Conservation (phyloP, 805 yeast genomes). For the Pichia eremophila region DNA sequence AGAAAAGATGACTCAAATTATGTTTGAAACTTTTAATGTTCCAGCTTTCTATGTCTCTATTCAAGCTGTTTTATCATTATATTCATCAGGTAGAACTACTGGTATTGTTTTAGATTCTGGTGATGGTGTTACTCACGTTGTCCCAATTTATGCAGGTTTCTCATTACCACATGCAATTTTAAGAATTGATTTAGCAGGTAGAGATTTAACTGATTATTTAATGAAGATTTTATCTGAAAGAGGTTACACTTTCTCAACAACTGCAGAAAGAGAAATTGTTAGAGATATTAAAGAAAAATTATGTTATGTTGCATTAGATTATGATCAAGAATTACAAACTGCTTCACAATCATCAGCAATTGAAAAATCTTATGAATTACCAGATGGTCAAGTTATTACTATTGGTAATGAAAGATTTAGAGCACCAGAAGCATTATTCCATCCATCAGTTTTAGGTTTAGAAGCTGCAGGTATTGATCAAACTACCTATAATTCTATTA, state of each 20-base stretch:
- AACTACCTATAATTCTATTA: slow-evolving; percentile 89
- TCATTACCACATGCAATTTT: slow-evolving; percentile 97
- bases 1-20: slow-evolving; percentile 99
- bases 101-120: slow-evolving; percentile 99
- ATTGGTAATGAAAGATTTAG: slow-evolving; percentile 99
- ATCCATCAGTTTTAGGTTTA: slow-evolving; percentile 80
- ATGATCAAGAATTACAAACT: slow-evolving; percentile 98
- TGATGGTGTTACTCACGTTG: slow-evolving; percentile 99
- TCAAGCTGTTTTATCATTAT: slow-evolving; percentile 96
- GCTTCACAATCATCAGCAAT: slow-evolving; percentile 96
- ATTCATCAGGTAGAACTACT: slow-evolving; percentile 99
- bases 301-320: slow-evolving; percentile 98
- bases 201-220: slow-evolving; percentile 98
- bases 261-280: slow-evolving; percentile 97
- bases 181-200: slow-evolving; percentile 99
- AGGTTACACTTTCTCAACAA: slow-evolving; percentile 97
- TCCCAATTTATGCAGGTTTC: slow-evolving; percentile 99
- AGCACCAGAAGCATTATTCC: slow-evolving; percentile 99
- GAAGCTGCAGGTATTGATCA: slow-evolving; percentile 99
- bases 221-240: slow-evolving; percentile 98
- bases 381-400: slow-evolving; percentile 99
- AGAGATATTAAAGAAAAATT: slow-evolving; percentile 96
- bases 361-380: slow-evolving; percentile 98
- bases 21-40: slow-evolving; percentile 98
- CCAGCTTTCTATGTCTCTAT: slow-evolving; percentile 99